Base-by-base conservation (phyloP, 306 rosid species). In the Trifolium pratense region DNA sequence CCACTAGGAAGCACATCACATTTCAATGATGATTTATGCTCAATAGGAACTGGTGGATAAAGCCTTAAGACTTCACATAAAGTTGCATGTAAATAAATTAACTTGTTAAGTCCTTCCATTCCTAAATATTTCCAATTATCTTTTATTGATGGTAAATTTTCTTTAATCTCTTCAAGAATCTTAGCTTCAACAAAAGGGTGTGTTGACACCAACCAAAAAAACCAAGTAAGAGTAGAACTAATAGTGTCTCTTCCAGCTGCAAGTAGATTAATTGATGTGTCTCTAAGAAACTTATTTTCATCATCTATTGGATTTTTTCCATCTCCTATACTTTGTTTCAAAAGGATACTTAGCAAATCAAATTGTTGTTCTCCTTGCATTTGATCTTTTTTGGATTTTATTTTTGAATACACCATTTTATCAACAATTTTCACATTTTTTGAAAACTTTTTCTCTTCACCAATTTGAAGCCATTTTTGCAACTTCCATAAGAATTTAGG, bases 1-100 rank as follows among this genome's bases (percentile, higher is more conserved):
- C 75, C 75, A 39, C 75, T 71, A 3, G 75, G 75, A 56, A 71
- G 75, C 9, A 71, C 36, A 71, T 71, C 75, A 14, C 3, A 0
- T 37, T 71, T 23, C 7, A 39, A 14, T 37, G 75, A 9, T 37
- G 66, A 21, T 13, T 71, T 71, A 63, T 71, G 75, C 26, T 56
- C 75, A 0, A 37, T 37, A 55, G 66, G 66, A 0, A 56, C 16
- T 3, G 75, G 75, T 6, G 75, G 75, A 56, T 71, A 71, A 39
- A 71, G 75, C 40, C 75, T 71, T 43, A 71, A 56, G 25, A 65
- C 17, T 55, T 71, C 75, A 21, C 55, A 20, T 59, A 71, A 16
- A 8, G 55, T 23, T 21, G 25, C 75, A 56, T 71, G 75, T 1
- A 71, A 25, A 45, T 71, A 71, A 71, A 71, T 52, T 9, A 71